phyloP scores from a whole-genome alignment of 2,329 filamentous ascomycete genomes.

The Colletotrichum truncatum region DNA sequence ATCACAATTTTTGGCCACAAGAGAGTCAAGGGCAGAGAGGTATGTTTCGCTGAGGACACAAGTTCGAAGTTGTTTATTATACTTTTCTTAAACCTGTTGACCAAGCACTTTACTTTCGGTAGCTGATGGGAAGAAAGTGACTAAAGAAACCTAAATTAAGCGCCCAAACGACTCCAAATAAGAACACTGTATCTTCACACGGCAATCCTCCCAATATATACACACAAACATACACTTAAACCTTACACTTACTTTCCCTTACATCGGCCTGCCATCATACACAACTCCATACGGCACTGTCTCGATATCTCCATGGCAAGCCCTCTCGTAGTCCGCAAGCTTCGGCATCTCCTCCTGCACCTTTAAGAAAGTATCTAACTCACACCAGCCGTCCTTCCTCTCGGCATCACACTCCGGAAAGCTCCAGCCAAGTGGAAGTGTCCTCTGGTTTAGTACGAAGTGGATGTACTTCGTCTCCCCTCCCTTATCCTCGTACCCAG shows the following conservation, averaged over 20 bases:
- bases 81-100: no score
- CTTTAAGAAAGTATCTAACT: constrained; percentile 72
- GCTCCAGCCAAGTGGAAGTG: constrained; percentile 73
- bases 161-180: no score
- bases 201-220: no score
- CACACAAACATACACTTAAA: not conserved
- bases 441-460: constrained; percentile 79
- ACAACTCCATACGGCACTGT: constrained; percentile 48
- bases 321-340: constrained; percentile 69
- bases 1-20: no score
- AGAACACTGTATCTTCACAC: no score
- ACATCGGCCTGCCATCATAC: constrained; percentile 46
- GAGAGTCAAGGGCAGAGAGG: no score
- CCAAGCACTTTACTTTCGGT: no score
- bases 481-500: constrained; percentile 59
- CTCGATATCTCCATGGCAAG: constrained; percentile 68
- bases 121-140: no score
- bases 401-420: constrained; percentile 69
- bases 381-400: constrained; percentile 80
- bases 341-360: constrained; percentile 67
- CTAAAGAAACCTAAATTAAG: no score
- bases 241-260: constrained; percentile 4
- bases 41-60: no score
- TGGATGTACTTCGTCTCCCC: constrained; percentile 75
- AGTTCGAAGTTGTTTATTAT: no score